Evolutionary conservation across 345 rosid genomes (phyloP), one percentile per base, ranked within the genome.

Genomic region (Populus simonii): DNA sequence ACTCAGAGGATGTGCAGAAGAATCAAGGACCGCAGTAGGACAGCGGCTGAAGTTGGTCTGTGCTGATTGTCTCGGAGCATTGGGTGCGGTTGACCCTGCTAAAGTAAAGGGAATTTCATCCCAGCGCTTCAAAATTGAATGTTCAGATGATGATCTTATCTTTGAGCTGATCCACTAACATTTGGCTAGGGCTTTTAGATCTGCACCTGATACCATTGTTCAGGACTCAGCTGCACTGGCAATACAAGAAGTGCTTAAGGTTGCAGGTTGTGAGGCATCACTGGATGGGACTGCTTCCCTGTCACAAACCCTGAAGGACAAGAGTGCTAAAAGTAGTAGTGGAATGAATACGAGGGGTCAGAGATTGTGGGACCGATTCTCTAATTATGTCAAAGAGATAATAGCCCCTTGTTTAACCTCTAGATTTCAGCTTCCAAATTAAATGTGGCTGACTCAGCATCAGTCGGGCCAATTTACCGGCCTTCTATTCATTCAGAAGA

Each of bases 161-260:
- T 95, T 90, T 86, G 97, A 91, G 87, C 89, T 95, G 81, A 95
- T 95, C 68, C 89, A 93, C 86, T 92, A 91, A 83, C 98, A 93
- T 77, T 83, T 95, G 79, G 94, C 93, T 57, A 89, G 98, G 90
- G 98, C 98, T 81, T 95, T 95, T 85, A 92, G 99, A 89, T 93
- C 99, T 83, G 97, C 98, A 53, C 96, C 96, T 76, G 97, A 95
- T 85, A 91, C 99, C 33, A 74, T 89, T 66, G 79, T 93, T 81
- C 99, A 95, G 85, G 99, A 93, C 86, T 92, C 98, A 27, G 96
- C 98, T 83, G 99, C 99, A 76, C 86, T 95, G 88, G 99, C 99
- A 57, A 95, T 95, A 87, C 99, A 95, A 77, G 98, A 95, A 82
- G 86, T 93, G 85, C 89, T 95, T 68, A 92, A 95, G 88, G 85